Evolutionary conservation across 176 grass and related monocot genomes (phyloP), one percentile per base, ranked within the genome.

Genomic region (Pontederia crassipes): DNA sequence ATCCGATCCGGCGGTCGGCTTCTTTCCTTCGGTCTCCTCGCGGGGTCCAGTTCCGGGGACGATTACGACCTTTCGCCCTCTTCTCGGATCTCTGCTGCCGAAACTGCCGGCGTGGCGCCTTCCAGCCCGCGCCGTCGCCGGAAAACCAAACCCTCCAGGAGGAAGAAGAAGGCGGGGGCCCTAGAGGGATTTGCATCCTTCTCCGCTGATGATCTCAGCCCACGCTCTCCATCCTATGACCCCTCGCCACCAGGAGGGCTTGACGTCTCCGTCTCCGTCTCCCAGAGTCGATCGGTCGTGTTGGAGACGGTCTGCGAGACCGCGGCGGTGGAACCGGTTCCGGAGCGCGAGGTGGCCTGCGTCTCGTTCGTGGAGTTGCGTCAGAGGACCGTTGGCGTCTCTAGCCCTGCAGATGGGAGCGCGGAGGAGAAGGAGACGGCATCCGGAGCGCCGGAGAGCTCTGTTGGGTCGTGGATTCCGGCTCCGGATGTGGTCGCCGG

Each of bases 11-110:
- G 54, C 49, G 65, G 57, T 26, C 64, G 84, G 17, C 65, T 80
- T 67, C 79, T 92, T 67, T 92, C 93, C 49, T 98, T 92, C 82
- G 87, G 88, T 55, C 68, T 98, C 58, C 93, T 98, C 68, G 79
- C 87, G 61, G 65, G 61, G 28, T 70, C 76, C 58, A 76, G 64
- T 52, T 67, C 76, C 51, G 72, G 59, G 17, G 82, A 74, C 58
- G 72, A 79, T 15, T 15, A 12, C 26, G 75, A 40, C 29, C 13
- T 8, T 5, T 75, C 68, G 67, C 78, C 68, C 17, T 62, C 71
- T n/a, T 84, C 84, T 8, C 50, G 75, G 16, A 75, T 57, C 4
- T 67, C 82, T 13, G 53, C 65, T 10, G 60, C 60, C 4, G 13
- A 12, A 69, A 56, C 28, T 77, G 74, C 12, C 64, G 69, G n/a